Conservation (phyloP, 2,329 filamentous ascomycete genomes). For the Biscogniauxia sp. region DNA sequence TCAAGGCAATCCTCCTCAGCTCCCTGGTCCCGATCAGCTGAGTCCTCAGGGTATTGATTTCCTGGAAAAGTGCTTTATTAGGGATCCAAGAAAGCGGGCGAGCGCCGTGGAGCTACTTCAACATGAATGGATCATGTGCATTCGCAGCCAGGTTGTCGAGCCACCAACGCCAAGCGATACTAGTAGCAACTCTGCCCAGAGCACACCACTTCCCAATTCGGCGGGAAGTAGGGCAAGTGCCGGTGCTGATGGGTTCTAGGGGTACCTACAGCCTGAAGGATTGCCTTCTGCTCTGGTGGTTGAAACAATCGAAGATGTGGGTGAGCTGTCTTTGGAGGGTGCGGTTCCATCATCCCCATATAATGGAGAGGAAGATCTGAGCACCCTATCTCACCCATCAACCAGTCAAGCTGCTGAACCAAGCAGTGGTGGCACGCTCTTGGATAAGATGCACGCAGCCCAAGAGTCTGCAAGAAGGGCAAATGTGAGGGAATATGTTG, state of each 20-base stretch:
- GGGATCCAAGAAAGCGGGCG: slow-evolving; percentile 75
- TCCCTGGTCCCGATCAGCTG: slow-evolving; percentile 80
- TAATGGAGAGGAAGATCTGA: slow-evolving; percentile 1
- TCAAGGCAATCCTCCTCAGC: slow-evolving; percentile 86
- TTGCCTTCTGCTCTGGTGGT: slow-evolving; percentile 16
- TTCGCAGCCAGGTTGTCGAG: slow-evolving; percentile 63
- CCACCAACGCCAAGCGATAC: slow-evolving; percentile 61
- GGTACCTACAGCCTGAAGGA: slow-evolving; percentile 18
- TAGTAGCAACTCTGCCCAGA: slow-evolving; percentile 41
- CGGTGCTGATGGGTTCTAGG: slow-evolving; percentile 35
- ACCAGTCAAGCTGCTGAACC: slow-evolving; percentile 2
- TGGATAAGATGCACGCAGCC: slow-evolving; percentile 23
- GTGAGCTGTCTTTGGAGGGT: background rate
- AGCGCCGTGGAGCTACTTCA: slow-evolving; percentile 87
- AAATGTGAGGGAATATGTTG: slow-evolving; percentile 20
- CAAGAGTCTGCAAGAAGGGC: slow-evolving; percentile 29
- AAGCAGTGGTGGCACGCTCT: slow-evolving; percentile 5
- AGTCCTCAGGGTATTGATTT: slow-evolving; percentile 86
- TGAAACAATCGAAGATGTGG: slow-evolving; percentile 13
- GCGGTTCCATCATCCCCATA: background rate
- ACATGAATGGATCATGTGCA: slow-evolving; percentile 82
- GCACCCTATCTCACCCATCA: slow-evolving; percentile 2
- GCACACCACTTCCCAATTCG: slow-evolving; percentile 34
- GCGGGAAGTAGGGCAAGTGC: slow-evolving; percentile 28
- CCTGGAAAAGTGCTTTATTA: slow-evolving; percentile 78